These are phyloP conservation scores for Starmerella bombi DNA, from an alignment of 805 yeast genomes.

Conservation along the genomic window DNA sequence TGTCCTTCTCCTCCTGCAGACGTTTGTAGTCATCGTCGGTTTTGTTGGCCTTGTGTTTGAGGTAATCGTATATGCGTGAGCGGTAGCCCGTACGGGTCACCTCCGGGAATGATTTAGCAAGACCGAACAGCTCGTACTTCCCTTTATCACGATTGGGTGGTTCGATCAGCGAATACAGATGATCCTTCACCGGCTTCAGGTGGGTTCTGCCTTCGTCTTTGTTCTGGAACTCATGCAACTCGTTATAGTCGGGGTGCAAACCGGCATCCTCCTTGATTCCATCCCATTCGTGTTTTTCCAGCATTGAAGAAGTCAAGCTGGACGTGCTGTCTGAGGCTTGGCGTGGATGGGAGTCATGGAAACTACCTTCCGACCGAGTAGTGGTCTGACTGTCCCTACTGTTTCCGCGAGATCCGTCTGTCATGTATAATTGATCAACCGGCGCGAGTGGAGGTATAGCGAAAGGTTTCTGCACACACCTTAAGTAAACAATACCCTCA, in stretches of 20 bases:
- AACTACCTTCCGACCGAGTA: too few relatives aligned
- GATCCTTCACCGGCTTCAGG: not conserved
- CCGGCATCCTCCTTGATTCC: not conserved
- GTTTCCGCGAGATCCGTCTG: too few relatives aligned
- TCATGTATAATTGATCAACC: too few relatives aligned
- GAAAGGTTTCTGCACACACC: too few relatives aligned
- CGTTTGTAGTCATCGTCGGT: not conserved
- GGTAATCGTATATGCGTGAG: not conserved
- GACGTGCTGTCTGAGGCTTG: too few relatives aligned
- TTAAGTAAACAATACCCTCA: too few relatives aligned
- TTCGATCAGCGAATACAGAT: constrained; percentile 7
- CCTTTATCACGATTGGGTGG: constrained; percentile 2
- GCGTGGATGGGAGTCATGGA: too few relatives aligned
- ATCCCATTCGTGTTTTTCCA: not conserved
- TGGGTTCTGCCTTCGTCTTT: too few relatives aligned
- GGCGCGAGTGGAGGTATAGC: too few relatives aligned
- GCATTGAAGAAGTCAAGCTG: not conserved
- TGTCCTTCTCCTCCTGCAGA: not conserved
- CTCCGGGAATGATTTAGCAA: constrained; percentile 8
- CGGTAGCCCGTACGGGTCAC: constrained; percentile 7
- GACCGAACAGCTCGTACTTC: constrained; percentile 2
- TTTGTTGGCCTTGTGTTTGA: constrained; percentile 1
- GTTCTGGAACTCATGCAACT: too few relatives aligned
- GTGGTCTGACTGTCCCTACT: too few relatives aligned
- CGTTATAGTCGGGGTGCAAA: too few relatives aligned